Conservation (phyloP, 805 yeast genomes). For the Scheffersomyces stipitis region DNA sequence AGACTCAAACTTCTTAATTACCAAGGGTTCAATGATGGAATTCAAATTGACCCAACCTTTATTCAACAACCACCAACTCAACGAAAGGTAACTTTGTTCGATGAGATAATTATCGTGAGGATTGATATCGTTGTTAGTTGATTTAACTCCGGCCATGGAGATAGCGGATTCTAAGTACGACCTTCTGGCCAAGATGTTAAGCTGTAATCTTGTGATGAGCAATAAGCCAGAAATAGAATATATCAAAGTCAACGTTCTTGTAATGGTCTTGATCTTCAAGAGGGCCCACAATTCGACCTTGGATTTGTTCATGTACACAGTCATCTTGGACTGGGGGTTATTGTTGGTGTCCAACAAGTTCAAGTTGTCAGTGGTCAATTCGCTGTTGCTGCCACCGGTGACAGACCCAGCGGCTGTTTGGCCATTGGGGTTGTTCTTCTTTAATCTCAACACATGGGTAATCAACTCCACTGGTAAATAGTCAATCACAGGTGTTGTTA, state of each 20-base stretch:
- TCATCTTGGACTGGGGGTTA: slow-evolving; percentile 17
- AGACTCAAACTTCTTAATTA: slow-evolving; percentile 58
- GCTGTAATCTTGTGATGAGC: slow-evolving; percentile 79
- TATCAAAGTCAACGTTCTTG: slow-evolving; percentile 68
- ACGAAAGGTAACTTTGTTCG: slow-evolving; percentile 80
- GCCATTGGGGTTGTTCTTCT: slow-evolving; percentile 36
- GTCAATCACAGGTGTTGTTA: slow-evolving; percentile 62
- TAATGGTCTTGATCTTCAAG: slow-evolving; percentile 69
- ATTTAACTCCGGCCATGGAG: slow-evolving; percentile 54
- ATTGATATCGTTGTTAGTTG: slow-evolving; percentile 16
- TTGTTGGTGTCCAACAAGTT: slow-evolving; percentile 30
- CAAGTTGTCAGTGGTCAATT: slow-evolving; percentile 41
- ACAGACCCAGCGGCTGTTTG: slow-evolving; percentile 14
- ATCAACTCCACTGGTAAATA: slow-evolving; percentile 69
- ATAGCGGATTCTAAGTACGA: slow-evolving; percentile 81
- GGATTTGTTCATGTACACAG: slow-evolving; percentile 26
- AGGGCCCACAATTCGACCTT: slow-evolving; percentile 75
- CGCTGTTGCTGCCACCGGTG: slow-evolving; percentile 12
- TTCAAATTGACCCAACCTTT: slow-evolving; percentile 73
- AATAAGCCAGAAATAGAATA: slow-evolving; percentile 69
- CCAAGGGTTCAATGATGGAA: slow-evolving; percentile 52
- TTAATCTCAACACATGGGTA: slow-evolving; percentile 65
- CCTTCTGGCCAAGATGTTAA: slow-evolving; percentile 84
- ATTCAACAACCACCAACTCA: slow-evolving; percentile 93
- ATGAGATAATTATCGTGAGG: slow-evolving; percentile 49